Evolutionary conservation across 2,329 filamentous ascomycete species (phyloP).

Genomic region (Pseudovirgaria hyperparasitica): DNA sequence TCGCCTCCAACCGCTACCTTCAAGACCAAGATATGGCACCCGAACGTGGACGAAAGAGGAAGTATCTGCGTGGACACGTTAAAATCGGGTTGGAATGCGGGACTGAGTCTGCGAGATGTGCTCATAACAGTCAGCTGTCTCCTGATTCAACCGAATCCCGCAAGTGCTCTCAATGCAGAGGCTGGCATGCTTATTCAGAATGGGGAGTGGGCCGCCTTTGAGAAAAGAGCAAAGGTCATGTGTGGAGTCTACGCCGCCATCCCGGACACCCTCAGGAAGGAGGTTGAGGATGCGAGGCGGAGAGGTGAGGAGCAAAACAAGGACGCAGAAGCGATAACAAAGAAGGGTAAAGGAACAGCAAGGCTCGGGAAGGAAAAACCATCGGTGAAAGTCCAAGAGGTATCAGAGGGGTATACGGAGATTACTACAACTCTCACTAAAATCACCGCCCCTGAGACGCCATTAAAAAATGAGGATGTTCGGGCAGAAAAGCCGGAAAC

Average conservation of each 20-base stretch:
- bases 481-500: no score
- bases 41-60: constrained; percentile 51
- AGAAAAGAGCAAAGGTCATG: constrained; percentile 46
- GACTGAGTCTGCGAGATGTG: constrained; percentile 46
- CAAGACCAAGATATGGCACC: constrained; percentile 49
- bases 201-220: constrained; percentile 46
- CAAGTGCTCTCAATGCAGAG: constrained; percentile 49
- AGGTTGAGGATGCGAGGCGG: constrained; percentile 40
- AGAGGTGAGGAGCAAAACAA: constrained; percentile 38
- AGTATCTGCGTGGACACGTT: constrained; percentile 52
- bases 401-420: no score
- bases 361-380: no score
- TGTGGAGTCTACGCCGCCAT: constrained; percentile 47
- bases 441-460: no score
- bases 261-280: constrained; percentile 29
- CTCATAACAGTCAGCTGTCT: constrained; percentile 47
- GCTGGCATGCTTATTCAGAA: constrained; percentile 43
- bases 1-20: constrained; percentile 45
- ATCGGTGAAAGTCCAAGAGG: no score
- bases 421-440: no score
- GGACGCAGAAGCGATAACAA: constrained; percentile 7
- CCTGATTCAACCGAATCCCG: constrained; percentile 51
- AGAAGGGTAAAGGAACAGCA: no score
- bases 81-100: constrained; percentile 49
- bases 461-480: no score